phyloP scores from a whole-genome alignment of 345 rosid genomes.

The Aquilaria yunnanensis region DNA sequence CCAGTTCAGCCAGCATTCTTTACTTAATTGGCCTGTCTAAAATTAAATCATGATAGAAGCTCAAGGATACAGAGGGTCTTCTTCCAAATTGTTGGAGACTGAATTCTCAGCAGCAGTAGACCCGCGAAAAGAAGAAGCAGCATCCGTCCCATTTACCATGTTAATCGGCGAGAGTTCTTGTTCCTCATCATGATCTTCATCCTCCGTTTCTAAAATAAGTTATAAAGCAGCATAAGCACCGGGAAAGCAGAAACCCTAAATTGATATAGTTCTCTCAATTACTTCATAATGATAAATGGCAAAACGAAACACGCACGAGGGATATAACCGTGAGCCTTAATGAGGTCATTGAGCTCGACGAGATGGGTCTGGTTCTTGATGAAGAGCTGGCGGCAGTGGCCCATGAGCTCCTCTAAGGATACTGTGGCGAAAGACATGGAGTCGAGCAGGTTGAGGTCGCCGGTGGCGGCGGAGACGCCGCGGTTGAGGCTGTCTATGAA shows the following conservation, averaged over 20 bases:
- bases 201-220: slow-evolving; percentile 27
- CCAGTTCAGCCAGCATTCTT: too few species aligned
- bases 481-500: slow-evolving; percentile 70
- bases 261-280: neutral
- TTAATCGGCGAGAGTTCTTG: slow-evolving; percentile 8
- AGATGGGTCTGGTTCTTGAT: slow-evolving; percentile 46
- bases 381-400: slow-evolving; percentile 69
- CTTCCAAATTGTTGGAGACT: slow-evolving; percentile 37
- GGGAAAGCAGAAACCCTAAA: neutral
- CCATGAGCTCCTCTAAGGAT: slow-evolving; percentile 78
- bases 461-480: slow-evolving; percentile 39
- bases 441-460: slow-evolving; percentile 59
- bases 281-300: neutral
- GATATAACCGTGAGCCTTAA: slow-evolving; percentile 34
- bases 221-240: neutral
- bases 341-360: slow-evolving; percentile 39
- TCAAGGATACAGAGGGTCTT: slow-evolving; percentile 77
- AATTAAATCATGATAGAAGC: neutral
- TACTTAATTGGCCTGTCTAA: too few species aligned
- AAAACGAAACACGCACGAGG: slow-evolving; percentile 26
- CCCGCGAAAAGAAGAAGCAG: slow-evolving; percentile 13
- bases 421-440: slow-evolving; percentile 75
- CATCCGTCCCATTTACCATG: slow-evolving; percentile 26
- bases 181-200: slow-evolving; percentile 28
- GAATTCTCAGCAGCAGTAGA: slow-evolving; percentile 17